These are phyloP conservation scores for Monosporascus sp. DNA, from an alignment of 2,329 filamentous ascomycete genomes.

Conservation along the genomic window DNA sequence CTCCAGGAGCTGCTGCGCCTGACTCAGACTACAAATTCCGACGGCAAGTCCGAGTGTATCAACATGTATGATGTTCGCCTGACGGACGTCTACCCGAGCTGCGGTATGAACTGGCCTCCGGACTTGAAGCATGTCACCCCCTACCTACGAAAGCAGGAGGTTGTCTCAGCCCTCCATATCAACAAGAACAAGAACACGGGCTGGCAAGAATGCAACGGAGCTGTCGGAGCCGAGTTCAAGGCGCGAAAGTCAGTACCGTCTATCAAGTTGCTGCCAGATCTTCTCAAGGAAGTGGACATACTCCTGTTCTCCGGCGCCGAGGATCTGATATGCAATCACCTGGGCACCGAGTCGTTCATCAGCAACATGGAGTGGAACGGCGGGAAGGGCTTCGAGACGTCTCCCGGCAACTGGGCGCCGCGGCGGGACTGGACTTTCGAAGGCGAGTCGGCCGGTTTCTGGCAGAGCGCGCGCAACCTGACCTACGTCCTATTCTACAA, in stretches of 20 bases:
- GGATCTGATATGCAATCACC: conserved; percentile 94
- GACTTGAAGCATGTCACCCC: conserved; percentile 73
- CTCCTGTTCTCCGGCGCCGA: conserved; percentile 90
- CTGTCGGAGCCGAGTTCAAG: conserved; percentile 68
- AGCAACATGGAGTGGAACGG: conserved; percentile 88
- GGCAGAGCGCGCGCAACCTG: conserved; percentile 89
- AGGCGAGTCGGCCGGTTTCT: conserved; percentile 79
- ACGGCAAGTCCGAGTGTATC: conserved; percentile 57
- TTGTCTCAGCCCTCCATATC: conserved; percentile 75
- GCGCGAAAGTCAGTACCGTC: conserved; percentile 68
- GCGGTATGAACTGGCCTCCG: conserved; percentile 97
- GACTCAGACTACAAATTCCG: conserved; percentile 49
- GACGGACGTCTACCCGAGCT: conserved; percentile 72
- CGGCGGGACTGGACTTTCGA: conserved; percentile 93
- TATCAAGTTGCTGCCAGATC: conserved; percentile 66
- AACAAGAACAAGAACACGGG: conserved; percentile 76
- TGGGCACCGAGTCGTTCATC: conserved; percentile 89
- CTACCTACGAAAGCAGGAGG: conserved; percentile 79
- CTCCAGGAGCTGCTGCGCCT: conserved; percentile 65
- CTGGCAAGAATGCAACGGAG: conserved; percentile 85
- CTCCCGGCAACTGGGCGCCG: conserved; percentile 85
- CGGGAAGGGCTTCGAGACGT: conserved; percentile 83
- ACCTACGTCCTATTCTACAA: conserved; percentile 97
- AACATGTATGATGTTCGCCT: conserved; percentile 98
- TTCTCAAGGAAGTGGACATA: conserved; percentile 72